These are phyloP conservation scores for Silybum marianum DNA, from an alignment of 129 eudicot genomes.

Conservation along the genomic window DNA sequence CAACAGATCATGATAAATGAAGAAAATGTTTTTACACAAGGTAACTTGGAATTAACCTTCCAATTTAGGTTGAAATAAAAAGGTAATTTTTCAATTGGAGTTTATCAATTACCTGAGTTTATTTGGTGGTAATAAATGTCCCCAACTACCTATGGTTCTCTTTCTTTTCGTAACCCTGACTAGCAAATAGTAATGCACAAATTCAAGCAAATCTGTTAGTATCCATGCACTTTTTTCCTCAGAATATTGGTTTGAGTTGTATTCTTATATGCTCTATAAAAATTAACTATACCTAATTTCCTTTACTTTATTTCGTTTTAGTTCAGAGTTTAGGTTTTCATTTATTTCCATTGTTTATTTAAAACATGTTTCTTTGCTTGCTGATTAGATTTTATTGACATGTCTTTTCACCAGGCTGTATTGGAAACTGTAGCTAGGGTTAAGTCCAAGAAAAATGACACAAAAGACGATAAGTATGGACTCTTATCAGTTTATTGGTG, in stretches of 20 bases:
- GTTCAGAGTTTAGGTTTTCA: background rate
- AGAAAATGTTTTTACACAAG: background rate
- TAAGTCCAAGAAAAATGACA: constrained; percentile 95
- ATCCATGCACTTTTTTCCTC: background rate
- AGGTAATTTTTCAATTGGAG: constrained; percentile 1
- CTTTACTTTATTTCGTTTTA: background rate
- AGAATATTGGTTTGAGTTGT: constrained; percentile 6
- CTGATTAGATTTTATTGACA: constrained; percentile 26
- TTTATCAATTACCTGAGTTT: background rate
- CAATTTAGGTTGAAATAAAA: background rate
- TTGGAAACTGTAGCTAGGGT: constrained; percentile 99
- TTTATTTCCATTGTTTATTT: background rate
- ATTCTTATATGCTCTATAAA: background rate
- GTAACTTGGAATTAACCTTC: background rate
- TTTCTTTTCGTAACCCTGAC: background rate
- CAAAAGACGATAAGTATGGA: constrained; percentile 93
- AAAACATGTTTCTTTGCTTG: constrained; percentile 27
- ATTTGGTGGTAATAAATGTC: background rate
- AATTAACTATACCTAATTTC: background rate
- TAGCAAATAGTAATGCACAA: constrained; percentile 5
- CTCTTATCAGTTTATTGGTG: background rate
- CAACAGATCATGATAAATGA: background rate
- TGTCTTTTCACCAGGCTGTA: constrained; percentile 68
- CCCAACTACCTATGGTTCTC: background rate
- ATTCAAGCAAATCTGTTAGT: constrained; percentile 5